Conservation (phyloP, 495 filamentous ascomycete genomes). For the Annulohypoxylon moriforme region DNA sequence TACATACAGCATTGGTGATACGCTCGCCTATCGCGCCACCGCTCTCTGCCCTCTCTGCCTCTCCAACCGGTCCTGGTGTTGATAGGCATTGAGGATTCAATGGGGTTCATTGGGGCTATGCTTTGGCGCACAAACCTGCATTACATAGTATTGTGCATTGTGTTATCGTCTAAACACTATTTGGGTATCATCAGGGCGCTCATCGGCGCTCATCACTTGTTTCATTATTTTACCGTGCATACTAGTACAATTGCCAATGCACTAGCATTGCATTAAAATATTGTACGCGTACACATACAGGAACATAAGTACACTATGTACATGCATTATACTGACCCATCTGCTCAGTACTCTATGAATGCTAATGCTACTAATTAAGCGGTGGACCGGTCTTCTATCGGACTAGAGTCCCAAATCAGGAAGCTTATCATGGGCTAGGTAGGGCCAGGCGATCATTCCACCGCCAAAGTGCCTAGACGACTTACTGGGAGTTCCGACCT, state of each 20-base stretch:
- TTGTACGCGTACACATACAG: slow-evolving; percentile 3
- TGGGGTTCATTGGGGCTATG: slow-evolving; percentile 14
- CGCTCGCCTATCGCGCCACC: slow-evolving; percentile 10
- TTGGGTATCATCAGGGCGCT: slow-evolving; percentile 37
- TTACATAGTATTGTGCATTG: slow-evolving; percentile 18
- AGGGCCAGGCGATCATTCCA: slow-evolving; percentile 40
- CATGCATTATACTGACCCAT: slow-evolving; percentile 26
- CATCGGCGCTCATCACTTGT: slow-evolving; percentile 45
- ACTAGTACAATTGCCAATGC: slow-evolving; percentile 33
- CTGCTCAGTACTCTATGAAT: slow-evolving; percentile 27
- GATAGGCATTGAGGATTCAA: slow-evolving; percentile 22
- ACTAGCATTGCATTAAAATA: slow-evolving; percentile 36
- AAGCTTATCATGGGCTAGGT: slow-evolving; percentile 42
- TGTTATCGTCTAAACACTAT: slow-evolving; percentile 2
- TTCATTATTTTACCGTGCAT: slow-evolving; percentile 47
- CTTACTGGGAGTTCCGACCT: slow-evolving; percentile 43
- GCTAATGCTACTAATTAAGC: slow-evolving; percentile 36
- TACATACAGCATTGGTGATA: slow-evolving; percentile 25
- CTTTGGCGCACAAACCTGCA: slow-evolving; percentile 23
- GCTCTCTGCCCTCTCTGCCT: slow-evolving; percentile 1
- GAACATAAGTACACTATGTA: slow-evolving; percentile 2
- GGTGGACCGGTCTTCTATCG: slow-evolving; percentile 40
- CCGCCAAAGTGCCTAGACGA: slow-evolving; percentile 40
- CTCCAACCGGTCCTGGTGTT: slow-evolving; percentile 10
- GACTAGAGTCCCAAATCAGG: slow-evolving; percentile 44